These are phyloP conservation scores for Camellia granthamiana DNA, from an alignment of 148 eudicot genomes.

Conservation along the genomic window DNA sequence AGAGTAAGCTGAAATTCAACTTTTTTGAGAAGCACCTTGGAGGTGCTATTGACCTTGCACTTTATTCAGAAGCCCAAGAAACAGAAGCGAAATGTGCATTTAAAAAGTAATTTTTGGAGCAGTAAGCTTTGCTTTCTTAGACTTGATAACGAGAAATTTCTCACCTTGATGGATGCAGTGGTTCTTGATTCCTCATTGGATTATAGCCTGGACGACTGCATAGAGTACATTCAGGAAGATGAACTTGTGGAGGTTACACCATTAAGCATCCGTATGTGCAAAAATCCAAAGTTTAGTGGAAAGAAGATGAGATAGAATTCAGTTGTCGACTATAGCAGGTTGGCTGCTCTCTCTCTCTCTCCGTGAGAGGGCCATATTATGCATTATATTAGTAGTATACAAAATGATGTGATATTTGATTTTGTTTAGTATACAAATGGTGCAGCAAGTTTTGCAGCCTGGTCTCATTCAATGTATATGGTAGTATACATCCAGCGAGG, in stretches of 20 bases:
- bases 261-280: conserved; percentile 79
- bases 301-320: conserved; percentile 43
- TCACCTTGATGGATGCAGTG: conserved; percentile 43
- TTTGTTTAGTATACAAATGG: conserved; percentile 6
- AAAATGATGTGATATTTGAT: neutral
- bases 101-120: neutral
- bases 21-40: neutral
- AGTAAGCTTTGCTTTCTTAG: neutral
- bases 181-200: conserved; percentile 82
- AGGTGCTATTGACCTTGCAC: neutral
- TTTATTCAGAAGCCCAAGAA: neutral
- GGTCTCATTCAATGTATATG: conserved; percentile 19
- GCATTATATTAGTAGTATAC: neutral
- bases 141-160: conserved; percentile 4
- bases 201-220: conserved; percentile 95
- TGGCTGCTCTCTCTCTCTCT: conserved; percentile 1
- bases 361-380: neutral
- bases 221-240: conserved; percentile 98
- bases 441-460: conserved; percentile 20
- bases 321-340: neutral
- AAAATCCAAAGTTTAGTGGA: conserved; percentile 56
- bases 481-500: conserved; percentile 12
- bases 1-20: neutral
- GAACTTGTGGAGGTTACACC: conserved; percentile 99
- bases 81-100: neutral